Base-by-base conservation (phyloP, 345 rosid species). In the Arabis alpina region DNA sequence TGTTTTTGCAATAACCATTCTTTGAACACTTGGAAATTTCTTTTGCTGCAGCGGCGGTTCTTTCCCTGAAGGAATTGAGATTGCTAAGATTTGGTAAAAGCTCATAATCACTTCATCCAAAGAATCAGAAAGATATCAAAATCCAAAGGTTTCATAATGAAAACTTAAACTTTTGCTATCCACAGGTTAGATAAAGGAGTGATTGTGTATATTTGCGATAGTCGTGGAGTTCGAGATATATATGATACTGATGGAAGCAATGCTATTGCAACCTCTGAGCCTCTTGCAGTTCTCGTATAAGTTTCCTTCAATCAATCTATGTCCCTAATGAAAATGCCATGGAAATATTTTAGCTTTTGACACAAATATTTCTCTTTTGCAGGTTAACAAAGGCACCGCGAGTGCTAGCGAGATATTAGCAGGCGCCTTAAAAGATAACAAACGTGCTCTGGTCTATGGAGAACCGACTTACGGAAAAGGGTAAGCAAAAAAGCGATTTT, bases 341-440 rank as follows among this genome's bases (percentile, higher is more conserved):
- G 37, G 39, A 55, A 55, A 34, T 30, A 63, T 19, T 23, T 66
- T 34, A 40, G 12, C 43, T 36, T 37, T 44, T 70, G 41, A 12
- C 49, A 43, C 52, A 19, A 24, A 41, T 25, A 3, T 41, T 15
- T 76, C 40, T 56, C 61, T 16, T 2, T 19, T 39, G 54, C 76
- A 91, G 97, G 98, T 94, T 71, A 94, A 94, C 85, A 94, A 89
- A 80, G 99, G 99, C 16, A 91, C 96, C 0, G 99, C 99, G 0
- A 94, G 99, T 70, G 97, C 97, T n/a, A 94, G 99, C 19, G 95
- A 94, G 79, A 89, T 94, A 78, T 68, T 91, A 71, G 97, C 97
- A 8, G 93, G 93, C 15, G 99, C 97, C 30, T 73, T 94, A 85
- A 94, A 94, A 73, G 97, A 91, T 82, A 94, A 91, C 69, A 94